Evolutionary conservation across 169 alveolate genomes (phyloP).

Genomic region (Perkinsus olseni): DNA sequence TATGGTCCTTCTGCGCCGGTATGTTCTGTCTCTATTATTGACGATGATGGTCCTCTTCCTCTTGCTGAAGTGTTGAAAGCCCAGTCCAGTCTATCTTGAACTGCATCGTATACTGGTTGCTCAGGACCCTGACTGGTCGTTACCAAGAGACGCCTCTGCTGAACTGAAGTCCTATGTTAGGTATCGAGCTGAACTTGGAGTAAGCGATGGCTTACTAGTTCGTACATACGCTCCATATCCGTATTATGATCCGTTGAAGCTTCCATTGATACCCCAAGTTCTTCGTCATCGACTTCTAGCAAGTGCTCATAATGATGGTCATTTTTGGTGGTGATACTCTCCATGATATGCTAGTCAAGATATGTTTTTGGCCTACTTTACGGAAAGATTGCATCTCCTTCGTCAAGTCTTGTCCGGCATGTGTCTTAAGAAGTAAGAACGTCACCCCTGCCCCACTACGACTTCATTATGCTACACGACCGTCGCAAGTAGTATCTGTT

Average conservation of each 20-base stretch:
- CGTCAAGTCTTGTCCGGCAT: neutral
- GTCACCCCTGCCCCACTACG: neutral
- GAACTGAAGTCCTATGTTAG: neutral
- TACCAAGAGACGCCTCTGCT: neutral
- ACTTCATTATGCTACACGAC: neutral
- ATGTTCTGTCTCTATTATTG: neutral
- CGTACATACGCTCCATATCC: neutral
- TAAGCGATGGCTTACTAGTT: neutral
- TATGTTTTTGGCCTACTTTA: neutral
- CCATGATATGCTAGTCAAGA: neutral
- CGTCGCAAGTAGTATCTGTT: neutral
- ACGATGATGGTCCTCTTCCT: too few species aligned
- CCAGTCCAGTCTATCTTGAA: neutral
- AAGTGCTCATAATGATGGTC: neutral
- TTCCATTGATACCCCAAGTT: neutral
- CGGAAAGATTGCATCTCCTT: neutral
- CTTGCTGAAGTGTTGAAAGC: too few species aligned
- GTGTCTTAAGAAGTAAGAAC: neutral
- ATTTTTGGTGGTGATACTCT: neutral
- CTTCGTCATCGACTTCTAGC: neutral
- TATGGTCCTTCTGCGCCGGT: too few species aligned
- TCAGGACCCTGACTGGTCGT: too few species aligned
- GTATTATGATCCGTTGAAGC: neutral
- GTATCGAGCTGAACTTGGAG: neutral
- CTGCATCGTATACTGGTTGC: neutral